Evolutionary conservation across 805 yeast species (phyloP).

Genomic region (Saccharomycopsis fibuligera): DNA sequence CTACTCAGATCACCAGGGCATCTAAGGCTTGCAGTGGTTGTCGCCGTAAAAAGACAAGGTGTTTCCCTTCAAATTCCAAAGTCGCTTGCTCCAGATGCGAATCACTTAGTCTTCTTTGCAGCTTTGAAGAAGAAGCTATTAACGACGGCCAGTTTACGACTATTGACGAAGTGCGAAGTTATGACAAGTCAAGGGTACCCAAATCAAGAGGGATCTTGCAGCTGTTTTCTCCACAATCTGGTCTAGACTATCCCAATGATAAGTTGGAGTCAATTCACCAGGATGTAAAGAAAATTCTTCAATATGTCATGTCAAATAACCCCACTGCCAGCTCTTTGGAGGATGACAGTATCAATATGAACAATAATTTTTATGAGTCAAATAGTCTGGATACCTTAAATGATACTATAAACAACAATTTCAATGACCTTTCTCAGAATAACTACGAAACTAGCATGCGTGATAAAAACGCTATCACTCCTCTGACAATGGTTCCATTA

Average conservation of each 20-base stretch:
- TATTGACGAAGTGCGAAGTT: conserved; percentile 9
- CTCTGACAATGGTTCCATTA: conserved; percentile 27
- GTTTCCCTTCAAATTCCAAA: conserved; percentile 38
- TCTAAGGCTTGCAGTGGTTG: conserved; percentile 31
- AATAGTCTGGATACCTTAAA: background rate
- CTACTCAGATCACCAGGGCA: conserved; percentile 20
- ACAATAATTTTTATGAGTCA: too few relatives aligned
- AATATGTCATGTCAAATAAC: conserved; percentile 1
- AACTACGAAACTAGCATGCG: background rate
- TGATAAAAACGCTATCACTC: conserved; percentile 21
- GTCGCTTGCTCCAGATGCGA: conserved; percentile 43
- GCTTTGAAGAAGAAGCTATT: conserved; percentile 33
- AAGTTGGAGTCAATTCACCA: conserved; percentile 21
- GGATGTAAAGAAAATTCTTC: conserved; percentile 19
- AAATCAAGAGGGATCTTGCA: too few relatives aligned
- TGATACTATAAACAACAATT: too few relatives aligned
- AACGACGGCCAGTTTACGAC: conserved; percentile 7
- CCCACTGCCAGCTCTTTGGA: background rate
- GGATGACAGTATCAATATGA: background rate
- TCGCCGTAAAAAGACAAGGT: conserved; percentile 35
- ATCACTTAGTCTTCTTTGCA: conserved; percentile 36
- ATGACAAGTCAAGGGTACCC: background rate
- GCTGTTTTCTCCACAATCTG: background rate
- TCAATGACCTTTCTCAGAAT: too few relatives aligned
- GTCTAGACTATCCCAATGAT: background rate